A percentile compares a stretch with the other conserved stretches of the same genome.
Evolutionary conservation across 139 green algal genomes (phyloP).

Genomic region (Ettlia oleoabundans): DNA sequence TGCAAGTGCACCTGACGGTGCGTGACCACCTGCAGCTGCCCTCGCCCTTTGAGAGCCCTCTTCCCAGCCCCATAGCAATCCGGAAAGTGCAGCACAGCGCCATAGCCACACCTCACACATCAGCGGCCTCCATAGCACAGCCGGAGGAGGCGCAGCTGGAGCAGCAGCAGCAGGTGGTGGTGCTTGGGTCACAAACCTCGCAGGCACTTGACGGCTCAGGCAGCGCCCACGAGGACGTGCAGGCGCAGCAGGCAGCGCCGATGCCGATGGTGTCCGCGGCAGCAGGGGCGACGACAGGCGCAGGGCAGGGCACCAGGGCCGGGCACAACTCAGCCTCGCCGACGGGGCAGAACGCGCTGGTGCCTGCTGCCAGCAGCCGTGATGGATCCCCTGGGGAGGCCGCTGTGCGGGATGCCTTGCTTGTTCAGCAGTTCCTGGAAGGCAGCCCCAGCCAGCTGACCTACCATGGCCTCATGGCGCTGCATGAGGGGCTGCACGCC

Average conservation of each 20-base stretch:
- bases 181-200: too few species aligned
- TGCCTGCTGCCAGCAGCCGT: not conserved
- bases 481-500: conserved; percentile 65
- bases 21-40: not conserved
- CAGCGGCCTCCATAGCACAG: not conserved
- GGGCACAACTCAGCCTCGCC: too few species aligned
- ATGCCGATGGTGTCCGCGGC: too few species aligned
- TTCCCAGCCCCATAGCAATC: not conserved
- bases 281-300: not conserved
- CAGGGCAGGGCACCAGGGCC: too few species aligned
- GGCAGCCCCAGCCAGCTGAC: conserved; percentile 87
- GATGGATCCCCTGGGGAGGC: conserved; percentile 13
- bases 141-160: not conserved
- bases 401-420: conserved; percentile 31
- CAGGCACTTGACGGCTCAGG: too few species aligned
- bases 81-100: not conserved
- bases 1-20: not conserved
- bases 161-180: not conserved
- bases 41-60: conserved; percentile 17
- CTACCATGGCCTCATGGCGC: conserved; percentile 64
- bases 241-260: not conserved
- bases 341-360: too few species aligned
- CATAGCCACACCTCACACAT: not conserved
- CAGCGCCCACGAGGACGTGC: too few species aligned
- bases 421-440: conserved; percentile 81